Conservation (phyloP, 768 basidiomycete genomes). For the Hericium erinaceus region DNA sequence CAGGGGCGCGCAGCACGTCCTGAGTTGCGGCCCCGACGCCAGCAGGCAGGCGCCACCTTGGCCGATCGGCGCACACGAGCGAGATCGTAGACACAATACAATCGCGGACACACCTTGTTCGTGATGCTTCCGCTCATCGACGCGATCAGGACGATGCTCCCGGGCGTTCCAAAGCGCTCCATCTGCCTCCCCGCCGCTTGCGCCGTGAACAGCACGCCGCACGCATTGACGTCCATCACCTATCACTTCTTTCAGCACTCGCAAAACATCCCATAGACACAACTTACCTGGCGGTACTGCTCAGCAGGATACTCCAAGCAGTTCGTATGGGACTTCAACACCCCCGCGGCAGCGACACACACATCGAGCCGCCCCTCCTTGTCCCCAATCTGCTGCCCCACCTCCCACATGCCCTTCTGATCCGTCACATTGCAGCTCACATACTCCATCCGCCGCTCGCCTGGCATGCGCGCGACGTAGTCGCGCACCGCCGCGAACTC, state of each 20-base stretch:
- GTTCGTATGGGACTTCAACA: constrained; percentile 48
- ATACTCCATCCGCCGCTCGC: constrained; percentile 44
- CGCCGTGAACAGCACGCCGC: constrained; percentile 27
- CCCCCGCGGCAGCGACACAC: constrained; percentile 72
- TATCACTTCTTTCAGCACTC: constrained; percentile 16
- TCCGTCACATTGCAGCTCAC: constrained; percentile 55
- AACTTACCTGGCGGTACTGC: constrained; percentile 51
- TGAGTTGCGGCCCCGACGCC: background rate
- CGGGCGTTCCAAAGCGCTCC: constrained; percentile 25
- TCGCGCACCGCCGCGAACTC: constrained; percentile 48
- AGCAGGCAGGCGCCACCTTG: background rate
- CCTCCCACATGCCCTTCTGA: constrained; percentile 49
- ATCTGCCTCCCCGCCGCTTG: constrained; percentile 29
- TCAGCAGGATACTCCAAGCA: constrained; percentile 59
- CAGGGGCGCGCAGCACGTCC: background rate
- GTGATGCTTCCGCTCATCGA: constrained; percentile 44
- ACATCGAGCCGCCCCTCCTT: constrained; percentile 65
- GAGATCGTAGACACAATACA: background rate
- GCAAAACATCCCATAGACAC: background rate
- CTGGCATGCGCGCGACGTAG: constrained; percentile 32
- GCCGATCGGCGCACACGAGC: background rate
- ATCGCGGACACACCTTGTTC: constrained; percentile 39
- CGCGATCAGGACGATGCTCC: constrained; percentile 34
- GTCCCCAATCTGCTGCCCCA: constrained; percentile 50
- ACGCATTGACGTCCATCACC: constrained; percentile 61